A percentile compares a stretch with the other conserved stretches of the same genome.
These are phyloP conservation scores for Mycosarcoma maydis DNA, from an alignment of 1,284 basidiomycete genomes.

Conservation along the genomic window DNA sequence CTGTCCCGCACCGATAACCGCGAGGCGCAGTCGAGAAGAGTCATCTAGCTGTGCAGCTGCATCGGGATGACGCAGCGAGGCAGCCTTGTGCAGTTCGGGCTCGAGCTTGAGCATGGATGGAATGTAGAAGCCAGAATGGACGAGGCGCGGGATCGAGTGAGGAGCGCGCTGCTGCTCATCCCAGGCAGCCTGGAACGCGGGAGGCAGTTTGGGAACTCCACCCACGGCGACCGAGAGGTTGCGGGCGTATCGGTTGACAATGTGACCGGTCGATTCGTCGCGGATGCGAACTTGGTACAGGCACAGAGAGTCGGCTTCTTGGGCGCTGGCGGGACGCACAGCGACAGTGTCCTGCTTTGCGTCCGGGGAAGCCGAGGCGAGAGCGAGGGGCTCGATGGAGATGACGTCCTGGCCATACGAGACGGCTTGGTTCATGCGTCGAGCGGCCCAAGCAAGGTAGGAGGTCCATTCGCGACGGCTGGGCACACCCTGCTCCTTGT, in stretches of 20 bases:
- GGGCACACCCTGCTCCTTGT: slow-evolving; percentile 62
- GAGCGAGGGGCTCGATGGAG: slow-evolving; percentile 54
- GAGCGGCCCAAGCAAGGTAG: slow-evolving; percentile 64
- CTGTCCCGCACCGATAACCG: slow-evolving; percentile 65
- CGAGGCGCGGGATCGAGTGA: slow-evolving; percentile 35
- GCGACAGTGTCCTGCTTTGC: slow-evolving; percentile 30
- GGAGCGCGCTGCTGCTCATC: slow-evolving; percentile 12
- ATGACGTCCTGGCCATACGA: slow-evolving; percentile 58
- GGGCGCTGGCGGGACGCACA: slow-evolving; percentile 17
- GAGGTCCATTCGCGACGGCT: slow-evolving; percentile 65
- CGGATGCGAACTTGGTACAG: slow-evolving; percentile 48
- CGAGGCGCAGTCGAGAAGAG: slow-evolving; percentile 51
- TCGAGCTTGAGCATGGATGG: slow-evolving; percentile 54
- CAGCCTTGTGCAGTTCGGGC: slow-evolving; percentile 36
- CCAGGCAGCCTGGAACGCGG: slow-evolving; percentile 46
- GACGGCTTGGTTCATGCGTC: slow-evolving; percentile 55
- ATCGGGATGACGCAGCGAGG: slow-evolving; percentile 15
- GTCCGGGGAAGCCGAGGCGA: slow-evolving; percentile 20
- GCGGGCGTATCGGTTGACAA: slow-evolving; percentile 39
- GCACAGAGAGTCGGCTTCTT: slow-evolving; percentile 29
- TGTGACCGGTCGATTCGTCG: slow-evolving; percentile 19
- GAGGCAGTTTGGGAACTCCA: slow-evolving; percentile 54
- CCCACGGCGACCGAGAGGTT: slow-evolving; percentile 63
- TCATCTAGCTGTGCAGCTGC: slow-evolving; percentile 9
- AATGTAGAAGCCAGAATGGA: slow-evolving; percentile 61